Percentiles rank a stretch among this genome's conserved stretches.
These are phyloP conservation scores for Ceratocystis harringtonii DNA, from an alignment of 2,329 filamentous ascomycete genomes.

Conservation along the genomic window DNA sequence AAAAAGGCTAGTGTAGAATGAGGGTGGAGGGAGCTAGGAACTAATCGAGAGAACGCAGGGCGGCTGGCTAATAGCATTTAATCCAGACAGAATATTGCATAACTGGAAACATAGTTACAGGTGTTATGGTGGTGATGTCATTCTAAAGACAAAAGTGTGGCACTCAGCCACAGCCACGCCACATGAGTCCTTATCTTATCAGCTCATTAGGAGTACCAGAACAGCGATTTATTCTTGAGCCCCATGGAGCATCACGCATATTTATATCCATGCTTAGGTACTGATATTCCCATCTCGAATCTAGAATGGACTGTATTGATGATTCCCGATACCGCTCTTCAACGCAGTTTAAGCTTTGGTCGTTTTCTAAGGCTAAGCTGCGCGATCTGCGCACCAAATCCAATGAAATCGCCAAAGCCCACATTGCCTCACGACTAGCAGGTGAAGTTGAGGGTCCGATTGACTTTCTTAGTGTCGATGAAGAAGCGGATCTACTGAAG, in stretches of 20 bases:
- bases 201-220: not conserved
- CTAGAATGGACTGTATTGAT: conserved; percentile 33
- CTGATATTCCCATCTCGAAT: not conserved
- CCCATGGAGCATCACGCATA: not conserved
- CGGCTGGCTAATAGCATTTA: not conserved
- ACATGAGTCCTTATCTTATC: not conserved
- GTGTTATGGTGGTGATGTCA: not conserved
- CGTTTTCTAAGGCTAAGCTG: conserved; percentile 63
- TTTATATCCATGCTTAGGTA: not conserved
- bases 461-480: conserved; percentile 65
- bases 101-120: not conserved
- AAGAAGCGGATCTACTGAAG: conserved; percentile 68
- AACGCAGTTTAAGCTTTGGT: conserved; percentile 86
- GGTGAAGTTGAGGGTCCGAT: conserved; percentile 22
- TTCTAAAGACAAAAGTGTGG: not conserved
- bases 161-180: not conserved
- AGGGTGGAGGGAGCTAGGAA: not conserved
- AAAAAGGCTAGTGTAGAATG: not conserved
- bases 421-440: conserved; percentile 40
- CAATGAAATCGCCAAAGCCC: conserved; percentile 55
- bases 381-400: conserved; percentile 59
- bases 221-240: not conserved
- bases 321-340: conserved; percentile 83
- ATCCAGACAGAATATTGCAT: not conserved
- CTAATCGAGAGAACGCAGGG: not conserved